phyloP scores from a whole-genome alignment of 139 green algal species.

The Chlamydomonas incerta region DNA sequence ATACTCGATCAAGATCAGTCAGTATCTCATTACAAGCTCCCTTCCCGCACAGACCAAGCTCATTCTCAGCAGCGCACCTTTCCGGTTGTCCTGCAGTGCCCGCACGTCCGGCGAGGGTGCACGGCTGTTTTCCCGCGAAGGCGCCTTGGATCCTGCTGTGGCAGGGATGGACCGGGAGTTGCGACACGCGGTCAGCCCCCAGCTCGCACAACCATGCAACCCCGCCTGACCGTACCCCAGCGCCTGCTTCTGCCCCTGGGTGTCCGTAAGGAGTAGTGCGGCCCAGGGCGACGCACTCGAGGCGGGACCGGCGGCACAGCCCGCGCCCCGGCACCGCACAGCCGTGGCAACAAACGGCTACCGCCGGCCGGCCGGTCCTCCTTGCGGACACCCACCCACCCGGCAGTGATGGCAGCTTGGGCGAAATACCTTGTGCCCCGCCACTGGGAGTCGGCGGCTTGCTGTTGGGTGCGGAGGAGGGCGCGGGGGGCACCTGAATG shows the following conservation, averaged over 20 bases:
- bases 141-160: background rate
- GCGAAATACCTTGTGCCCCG: background rate
- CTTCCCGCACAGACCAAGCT: background rate
- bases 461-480: background rate
- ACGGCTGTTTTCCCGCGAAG: constrained; percentile 33
- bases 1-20: too few relatives aligned
- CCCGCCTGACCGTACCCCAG: too few relatives aligned
- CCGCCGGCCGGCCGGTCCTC: background rate
- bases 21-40: background rate
- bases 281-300: too few relatives aligned
- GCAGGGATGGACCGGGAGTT: too few relatives aligned
- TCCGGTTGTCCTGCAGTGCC: background rate
- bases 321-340: too few relatives aligned
- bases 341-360: too few relatives aligned
- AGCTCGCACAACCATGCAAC: background rate
- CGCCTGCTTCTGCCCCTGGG: too few relatives aligned
- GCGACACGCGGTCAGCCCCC: background rate
- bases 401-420: background rate
- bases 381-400: background rate
- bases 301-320: too few relatives aligned
- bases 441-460: background rate
- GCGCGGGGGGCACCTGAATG: background rate
- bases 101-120: constrained; percentile 22
- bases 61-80: background rate
- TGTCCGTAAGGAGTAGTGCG: too few relatives aligned